Base-by-base conservation (phyloP, 2,329 filamentous ascomycete genomes). In the Clonostachys byssicola region DNA sequence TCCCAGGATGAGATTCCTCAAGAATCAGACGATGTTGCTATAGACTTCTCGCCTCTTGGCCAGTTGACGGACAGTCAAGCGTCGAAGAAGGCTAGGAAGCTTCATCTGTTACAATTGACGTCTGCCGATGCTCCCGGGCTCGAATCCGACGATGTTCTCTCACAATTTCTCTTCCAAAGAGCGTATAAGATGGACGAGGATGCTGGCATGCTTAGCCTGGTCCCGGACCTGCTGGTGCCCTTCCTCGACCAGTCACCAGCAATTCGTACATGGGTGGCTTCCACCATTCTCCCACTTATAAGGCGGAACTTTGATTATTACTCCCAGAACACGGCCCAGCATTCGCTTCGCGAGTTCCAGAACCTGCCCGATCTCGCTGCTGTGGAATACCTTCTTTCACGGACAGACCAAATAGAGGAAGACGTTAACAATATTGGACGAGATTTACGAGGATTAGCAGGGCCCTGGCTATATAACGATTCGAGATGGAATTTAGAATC, bases 241-340 rank as follows among this genome's bases (percentile, higher is more conserved):
- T 92, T 91, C 59, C 69, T 90, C 14, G 68, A 78, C 43, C 74
- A 79, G 49, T 78, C 79, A 36, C 72, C 80, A 9, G 78, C 73
- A 48, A 70, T 92, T 36, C 77, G 81, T 44, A 78, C 73, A 0
- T 89, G 88, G 86, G 78, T 83, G 58, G 75, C 88, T 17, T 86
- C 86, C 1, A 80, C 77, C 3, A 72, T 89, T 14, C 67, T 92
- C 8, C 88, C 88, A 1, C 71, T 91, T 12, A 62, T 89, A 35
- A 75, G 87, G 44, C 73, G 87, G 18, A 85, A 83, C 54, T 79
- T 81, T 58, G 83, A 88, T 62, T 91, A 88, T 60, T 84, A 90
- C 54, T 76, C 81, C 0, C 62, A 77, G 13, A 61, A 66, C 2
- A 62, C 71, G 2, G 63, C 74, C 9, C 54, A 65, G 5, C 68